Evolutionary conservation across 2,329 filamentous ascomycete genomes (phyloP), one percentile per base, ranked within the genome.

Genomic region (Ampelomyces quisqualis): DNA sequence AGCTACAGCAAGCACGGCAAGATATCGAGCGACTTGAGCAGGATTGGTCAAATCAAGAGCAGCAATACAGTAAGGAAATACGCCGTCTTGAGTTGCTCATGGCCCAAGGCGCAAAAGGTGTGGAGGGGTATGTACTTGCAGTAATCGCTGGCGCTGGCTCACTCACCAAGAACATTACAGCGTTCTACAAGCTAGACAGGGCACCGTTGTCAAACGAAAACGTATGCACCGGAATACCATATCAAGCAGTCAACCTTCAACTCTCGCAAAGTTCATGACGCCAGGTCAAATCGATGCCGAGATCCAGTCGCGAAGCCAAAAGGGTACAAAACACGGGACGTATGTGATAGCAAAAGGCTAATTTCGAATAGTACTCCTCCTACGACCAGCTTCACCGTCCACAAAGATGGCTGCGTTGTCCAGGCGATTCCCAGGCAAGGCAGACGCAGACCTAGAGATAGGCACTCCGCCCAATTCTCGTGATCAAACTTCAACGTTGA

Each of bases 21-120:
- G 47, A 52, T 1, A 55, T 58, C 24, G 55, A 63, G 21, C 49
- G 49, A 11, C 54, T 60, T 6, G 59, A 70, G 40, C 53, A 59
- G 9, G 43, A 46, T 4, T 72, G 65, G 67, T 30, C 51, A 2
- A 44, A 60, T 7, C 58, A 64, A 37, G 64, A 67, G 42, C 51
- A 54, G 27, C 54, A 58, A 11, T 73, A 70, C 47, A 61, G 66
- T 26, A 62, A 62, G 3, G 71, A 74, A 43, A 67, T 74, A 36
- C 71, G 67, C 41, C 66, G 71, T 11, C 59, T 75, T 10, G 72
- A 74, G 49, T 44, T 74, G 3, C 45, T 74, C 18, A 71, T 75
- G 40, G 67, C 69, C 2, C 65, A 64, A 34, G 65, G 70, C 6
- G 62, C 65, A 18, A 54, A 61, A 28, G 72, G 72, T 7, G 57